A percentile compares a stretch with the other conserved stretches of the same genome.
These are phyloP conservation scores for Trichoderma aggressivum DNA, from an alignment of 2,329 filamentous ascomycete genomes.

Conservation along the genomic window DNA sequence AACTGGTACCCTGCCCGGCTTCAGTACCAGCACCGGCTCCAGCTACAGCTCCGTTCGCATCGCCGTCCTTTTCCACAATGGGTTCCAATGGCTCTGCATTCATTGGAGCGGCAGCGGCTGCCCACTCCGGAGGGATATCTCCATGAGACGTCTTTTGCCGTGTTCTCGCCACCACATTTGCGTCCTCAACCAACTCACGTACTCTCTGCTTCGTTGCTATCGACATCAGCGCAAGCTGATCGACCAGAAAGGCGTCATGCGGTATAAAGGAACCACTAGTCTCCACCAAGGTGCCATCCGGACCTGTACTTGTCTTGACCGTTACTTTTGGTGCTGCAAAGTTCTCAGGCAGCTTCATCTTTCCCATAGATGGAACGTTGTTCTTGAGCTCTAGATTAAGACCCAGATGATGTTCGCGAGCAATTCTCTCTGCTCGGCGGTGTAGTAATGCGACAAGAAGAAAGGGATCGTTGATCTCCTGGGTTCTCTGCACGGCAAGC, in stretches of 20 bases:
- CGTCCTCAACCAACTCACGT: slow-evolving; percentile 72
- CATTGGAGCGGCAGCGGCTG: slow-evolving; percentile 60
- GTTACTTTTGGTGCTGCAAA: slow-evolving; percentile 51
- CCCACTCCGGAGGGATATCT: slow-evolving; percentile 71
- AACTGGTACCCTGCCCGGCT: slow-evolving; percentile 51
- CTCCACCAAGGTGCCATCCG: slow-evolving; percentile 60
- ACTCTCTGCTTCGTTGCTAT: slow-evolving; percentile 79
- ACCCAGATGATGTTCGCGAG: slow-evolving; percentile 54
- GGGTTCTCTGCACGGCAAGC: slow-evolving; percentile 57
- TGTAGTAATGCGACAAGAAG: slow-evolving; percentile 61
- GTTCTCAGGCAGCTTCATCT: slow-evolving; percentile 48
- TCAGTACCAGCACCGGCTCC: slow-evolving; percentile 45
- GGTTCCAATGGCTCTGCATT: slow-evolving; percentile 39
- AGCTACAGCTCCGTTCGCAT: slow-evolving; percentile 34
- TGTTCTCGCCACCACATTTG: slow-evolving; percentile 64
- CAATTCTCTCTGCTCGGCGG: slow-evolving; percentile 56
- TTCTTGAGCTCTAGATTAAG: slow-evolving; percentile 56
- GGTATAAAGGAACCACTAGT: slow-evolving; percentile 69
- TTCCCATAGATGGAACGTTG: slow-evolving; percentile 41
- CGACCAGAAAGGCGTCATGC: slow-evolving; percentile 70
- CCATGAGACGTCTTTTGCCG: slow-evolving; percentile 79
- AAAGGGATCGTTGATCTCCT: slow-evolving; percentile 73
- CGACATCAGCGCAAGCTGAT: slow-evolving; percentile 79
- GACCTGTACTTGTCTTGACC: slow-evolving; percentile 53
- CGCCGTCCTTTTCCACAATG: slow-evolving; percentile 24